Evolutionary conservation across 2,329 filamentous ascomycete species (phyloP), one percentile per base, ranked within the genome.

Genomic region (Xylaria sp.): DNA sequence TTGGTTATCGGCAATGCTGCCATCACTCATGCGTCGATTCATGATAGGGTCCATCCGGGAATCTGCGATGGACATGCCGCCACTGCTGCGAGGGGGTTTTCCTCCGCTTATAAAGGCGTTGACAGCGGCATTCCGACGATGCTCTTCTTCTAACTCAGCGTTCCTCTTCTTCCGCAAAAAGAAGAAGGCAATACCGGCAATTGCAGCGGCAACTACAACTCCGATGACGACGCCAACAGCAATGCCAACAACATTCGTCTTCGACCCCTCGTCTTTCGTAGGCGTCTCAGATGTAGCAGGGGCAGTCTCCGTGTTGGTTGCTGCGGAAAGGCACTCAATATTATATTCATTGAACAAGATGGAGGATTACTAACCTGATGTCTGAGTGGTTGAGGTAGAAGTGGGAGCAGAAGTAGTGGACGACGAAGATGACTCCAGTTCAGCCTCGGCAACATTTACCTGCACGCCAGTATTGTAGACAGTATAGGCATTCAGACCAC

Each of bases 1-100:
- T 82, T 97, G 90, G 82, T 98, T 97, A 80, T 98, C 95, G 62
- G 94, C 95, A 80, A 98, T 98, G 81, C 94, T 98, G 75, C 95
- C 95, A 77, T 96, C 93, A 82, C 95, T 98, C 83, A 95, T 88
- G 81, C 94, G 89, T 78, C 94, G 88, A 75, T 94, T 89, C 87
- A 97, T 91, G 72, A 94, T 90, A 8, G 94, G 94, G 73, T 98
- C 95, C 66, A 98, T 89, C 64, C 95, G 90, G 51, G 92, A 91
- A 79, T 98, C 95, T 15, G 89, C 89, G 82, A 93, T 91, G 10
- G 92, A 93, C 81, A 89, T 82, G 70, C 85, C 85, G 70, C 90
- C 88, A 79, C 89, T 86, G 82, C 87, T 90, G 66, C 83, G 83
- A 1, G 90, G 89, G 43, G 90, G 86, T 79, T 90, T 89, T 66